Evolutionary conservation across 345 rosid species (phyloP), one percentile per base, ranked within the genome.

Genomic region (Brassica incana): DNA sequence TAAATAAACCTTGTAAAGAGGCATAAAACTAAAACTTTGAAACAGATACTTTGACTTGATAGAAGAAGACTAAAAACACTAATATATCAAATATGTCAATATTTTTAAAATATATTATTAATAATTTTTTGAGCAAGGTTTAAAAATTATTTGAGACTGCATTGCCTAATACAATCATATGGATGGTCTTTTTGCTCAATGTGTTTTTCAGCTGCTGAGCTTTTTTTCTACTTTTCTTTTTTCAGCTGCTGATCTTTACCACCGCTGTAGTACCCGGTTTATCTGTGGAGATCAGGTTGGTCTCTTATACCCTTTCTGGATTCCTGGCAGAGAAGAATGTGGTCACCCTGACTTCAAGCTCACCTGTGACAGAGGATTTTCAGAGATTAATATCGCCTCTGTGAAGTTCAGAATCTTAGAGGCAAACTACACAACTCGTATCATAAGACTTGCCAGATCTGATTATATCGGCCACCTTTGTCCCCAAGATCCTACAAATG

Each of bases 251-350:
- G 62, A 72, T 1, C 65, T 3, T 63, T 11, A 65, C 18, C 4
- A 0, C 6, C 76, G 10, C 67, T 83, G 88, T 69, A 27, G 52
- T 67, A 0, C 0, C 0, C 11, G 8, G 8, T 40, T 77, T 50
- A 15, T 0, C 1, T 85, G 88, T 2, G 85, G 82, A 2, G 0
- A 56, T 27, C 29, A 73, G 6, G 0, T 1, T 0, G 0, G 32
- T 20, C 75, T 83, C 9, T 63, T 32, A 0, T 85, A 85, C 58
- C 86, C 88, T 50, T 85, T 85, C 76, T 84, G 85, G 83, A 43
- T 4, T 1, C 4, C 65, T 27, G 67, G 72, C 1, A 81, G 66
- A 12, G 80, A 54, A 50, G 75, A 59, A 0, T 86, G 89, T 1
- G 89, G 89, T 12, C 74, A 33, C 58, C 90, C 80, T 0, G 73